Evolutionary conservation across 2,329 filamentous ascomycete genomes (phyloP).

Genomic region (Stachybotrys chlorohalonatus): DNA sequence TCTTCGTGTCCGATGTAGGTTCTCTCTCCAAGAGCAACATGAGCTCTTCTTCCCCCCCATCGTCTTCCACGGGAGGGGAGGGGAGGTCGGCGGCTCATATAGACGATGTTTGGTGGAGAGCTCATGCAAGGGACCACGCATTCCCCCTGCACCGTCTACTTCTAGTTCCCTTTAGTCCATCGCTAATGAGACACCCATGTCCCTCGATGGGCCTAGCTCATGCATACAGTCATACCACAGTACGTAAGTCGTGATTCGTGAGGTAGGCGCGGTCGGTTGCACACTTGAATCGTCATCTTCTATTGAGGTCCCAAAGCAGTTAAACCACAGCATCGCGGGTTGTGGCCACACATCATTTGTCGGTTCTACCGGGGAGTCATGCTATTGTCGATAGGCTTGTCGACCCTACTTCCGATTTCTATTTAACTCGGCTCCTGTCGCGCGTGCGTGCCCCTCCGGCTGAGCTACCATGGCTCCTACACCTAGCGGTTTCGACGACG

Average conservation of each 20-base stretch:
- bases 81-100: not conserved
- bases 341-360: too few species aligned
- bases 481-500: constrained; percentile 8
- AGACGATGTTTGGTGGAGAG: not conserved
- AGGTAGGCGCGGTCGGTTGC: too few species aligned
- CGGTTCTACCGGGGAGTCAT: too few species aligned
- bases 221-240: constrained; percentile 1
- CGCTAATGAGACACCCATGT: not conserved
- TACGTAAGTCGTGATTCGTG: too few species aligned
- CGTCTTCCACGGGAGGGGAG: too few species aligned
- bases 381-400: too few species aligned
- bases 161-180: not conserved
- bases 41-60: too few species aligned
- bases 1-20: too few species aligned
- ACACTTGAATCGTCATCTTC: too few species aligned
- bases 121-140: not conserved
- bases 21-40: too few species aligned
- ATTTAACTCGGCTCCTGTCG: too few species aligned
- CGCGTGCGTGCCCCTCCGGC: not conserved
- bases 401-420: too few species aligned
- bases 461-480: constrained; percentile 8
- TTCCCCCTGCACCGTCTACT: not conserved
- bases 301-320: not conserved
- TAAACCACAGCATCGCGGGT: not conserved
- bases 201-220: not conserved